phyloP scores from a whole-genome alignment of 441 rosid species.

The Arabidopsis hybrid region DNA sequence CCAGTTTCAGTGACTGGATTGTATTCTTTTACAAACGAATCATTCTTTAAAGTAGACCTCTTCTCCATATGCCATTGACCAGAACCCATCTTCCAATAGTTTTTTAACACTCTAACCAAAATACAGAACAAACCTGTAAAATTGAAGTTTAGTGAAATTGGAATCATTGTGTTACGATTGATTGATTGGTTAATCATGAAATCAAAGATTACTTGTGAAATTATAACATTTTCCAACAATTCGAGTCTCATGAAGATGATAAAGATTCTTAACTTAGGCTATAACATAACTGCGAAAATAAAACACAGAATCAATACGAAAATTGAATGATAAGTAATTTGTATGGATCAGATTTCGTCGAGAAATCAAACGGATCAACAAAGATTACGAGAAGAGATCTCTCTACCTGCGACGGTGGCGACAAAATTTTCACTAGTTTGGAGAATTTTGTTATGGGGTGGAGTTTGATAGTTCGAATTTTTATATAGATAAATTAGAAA shows the following conservation, averaged over 20 bases:
- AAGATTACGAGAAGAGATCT: constrained; percentile 21
- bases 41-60: constrained; percentile 59
- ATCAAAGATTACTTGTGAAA: background rate
- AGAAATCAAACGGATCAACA: constrained; percentile 6
- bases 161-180: background rate
- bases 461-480: background rate
- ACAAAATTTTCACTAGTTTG: background rate
- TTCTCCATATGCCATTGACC: constrained; percentile 72
- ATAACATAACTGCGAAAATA: background rate
- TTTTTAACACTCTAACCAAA: background rate
- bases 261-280: background rate
- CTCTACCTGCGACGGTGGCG: constrained; percentile 1
- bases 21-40: constrained; percentile 56
- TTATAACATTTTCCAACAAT: background rate
- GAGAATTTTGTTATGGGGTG: background rate
- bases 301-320: background rate
- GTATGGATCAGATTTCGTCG: constrained; percentile 18
- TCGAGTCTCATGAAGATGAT: background rate
- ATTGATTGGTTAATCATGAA: background rate
- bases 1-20: constrained; percentile 70
- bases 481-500: background rate
- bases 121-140: constrained; percentile 30
- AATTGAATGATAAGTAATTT: background rate
- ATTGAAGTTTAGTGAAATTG: background rate
- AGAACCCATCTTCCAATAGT: constrained; percentile 58